These are phyloP conservation scores for Irpex sp. DNA, from an alignment of 1,284 basidiomycete species.

Conservation along the genomic window DNA sequence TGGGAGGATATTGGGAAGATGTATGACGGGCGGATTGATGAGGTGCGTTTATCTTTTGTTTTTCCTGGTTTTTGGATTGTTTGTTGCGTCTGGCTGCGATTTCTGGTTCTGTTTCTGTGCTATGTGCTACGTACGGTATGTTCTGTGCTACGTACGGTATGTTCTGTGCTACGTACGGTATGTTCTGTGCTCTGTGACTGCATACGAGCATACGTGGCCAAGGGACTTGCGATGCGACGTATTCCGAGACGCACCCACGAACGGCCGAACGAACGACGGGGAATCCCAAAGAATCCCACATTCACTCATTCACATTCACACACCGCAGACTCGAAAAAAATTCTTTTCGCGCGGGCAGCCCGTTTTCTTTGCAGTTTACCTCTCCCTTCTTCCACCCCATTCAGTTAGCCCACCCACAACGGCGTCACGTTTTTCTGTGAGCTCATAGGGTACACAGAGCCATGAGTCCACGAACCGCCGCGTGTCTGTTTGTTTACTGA, in stretches of 20 bases:
- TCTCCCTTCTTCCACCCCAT: neutral
- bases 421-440: neutral
- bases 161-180: too few species aligned
- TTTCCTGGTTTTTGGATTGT: neutral
- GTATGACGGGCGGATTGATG: slow-evolving; percentile 61
- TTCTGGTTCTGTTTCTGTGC: neutral
- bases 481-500: too few species aligned
- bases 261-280: neutral
- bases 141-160: too few species aligned
- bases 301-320: neutral
- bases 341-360: neutral
- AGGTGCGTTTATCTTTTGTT: slow-evolving; percentile 39
- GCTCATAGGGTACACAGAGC: too few species aligned
- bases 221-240: neutral
- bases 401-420: neutral
- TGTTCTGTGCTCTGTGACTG: neutral
- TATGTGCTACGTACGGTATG: neutral
- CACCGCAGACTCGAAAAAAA: neutral
- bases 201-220: neutral
- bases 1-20: slow-evolving; percentile 78
- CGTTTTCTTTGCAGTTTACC: neutral
- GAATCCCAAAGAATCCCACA: neutral
- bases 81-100: too few species aligned
- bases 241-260: neutral
- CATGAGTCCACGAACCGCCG: too few species aligned